Evolutionary conservation across 352 stramenopile species (phyloP).

Genomic region (Phytophthora cactorum): DNA sequence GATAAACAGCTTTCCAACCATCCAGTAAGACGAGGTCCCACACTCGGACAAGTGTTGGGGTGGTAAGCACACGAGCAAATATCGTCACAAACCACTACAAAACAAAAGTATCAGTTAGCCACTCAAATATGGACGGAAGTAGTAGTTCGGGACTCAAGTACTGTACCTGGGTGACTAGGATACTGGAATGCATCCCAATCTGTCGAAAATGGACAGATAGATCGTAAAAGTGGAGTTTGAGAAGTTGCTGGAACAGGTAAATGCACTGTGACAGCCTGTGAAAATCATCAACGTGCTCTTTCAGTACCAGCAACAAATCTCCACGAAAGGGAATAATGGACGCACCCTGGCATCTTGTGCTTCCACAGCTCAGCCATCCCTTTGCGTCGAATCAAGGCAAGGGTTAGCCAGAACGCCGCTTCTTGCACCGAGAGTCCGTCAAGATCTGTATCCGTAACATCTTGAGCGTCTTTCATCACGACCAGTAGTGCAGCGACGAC

Average conservation of each 20-base stretch:
- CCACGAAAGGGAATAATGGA: background rate
- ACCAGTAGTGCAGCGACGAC: slow-evolving; percentile 70
- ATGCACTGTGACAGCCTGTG: slow-evolving; percentile 70
- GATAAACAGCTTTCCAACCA: slow-evolving; percentile 81
- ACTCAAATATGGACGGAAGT: background rate
- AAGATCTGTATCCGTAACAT: slow-evolving; percentile 9
- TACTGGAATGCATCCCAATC: slow-evolving; percentile 85
- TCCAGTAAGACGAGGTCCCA: slow-evolving; percentile 83
- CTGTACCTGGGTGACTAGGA: slow-evolving; percentile 75
- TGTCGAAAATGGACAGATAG: slow-evolving; percentile 66
- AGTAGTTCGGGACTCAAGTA: background rate
- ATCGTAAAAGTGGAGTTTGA: slow-evolving; percentile 71
- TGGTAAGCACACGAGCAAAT: slow-evolving; percentile 70
- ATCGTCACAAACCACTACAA: slow-evolving; percentile 85
- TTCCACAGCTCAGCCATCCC: slow-evolving; percentile 76
- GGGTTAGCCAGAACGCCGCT: slow-evolving; percentile 63
- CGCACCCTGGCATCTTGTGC: slow-evolving; percentile 78
- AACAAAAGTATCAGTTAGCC: background rate
- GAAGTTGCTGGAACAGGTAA: slow-evolving; percentile 78
- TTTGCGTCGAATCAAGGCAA: slow-evolving; percentile 58
- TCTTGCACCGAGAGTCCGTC: slow-evolving; percentile 49
- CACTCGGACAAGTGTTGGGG: slow-evolving; percentile 52
- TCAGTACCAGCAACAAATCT: background rate
- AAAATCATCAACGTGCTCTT: background rate
- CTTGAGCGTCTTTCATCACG: slow-evolving; percentile 39